phyloP scores from a whole-genome alignment of 2,329 filamentous ascomycete species.

The Cordyceps farinosa region DNA sequence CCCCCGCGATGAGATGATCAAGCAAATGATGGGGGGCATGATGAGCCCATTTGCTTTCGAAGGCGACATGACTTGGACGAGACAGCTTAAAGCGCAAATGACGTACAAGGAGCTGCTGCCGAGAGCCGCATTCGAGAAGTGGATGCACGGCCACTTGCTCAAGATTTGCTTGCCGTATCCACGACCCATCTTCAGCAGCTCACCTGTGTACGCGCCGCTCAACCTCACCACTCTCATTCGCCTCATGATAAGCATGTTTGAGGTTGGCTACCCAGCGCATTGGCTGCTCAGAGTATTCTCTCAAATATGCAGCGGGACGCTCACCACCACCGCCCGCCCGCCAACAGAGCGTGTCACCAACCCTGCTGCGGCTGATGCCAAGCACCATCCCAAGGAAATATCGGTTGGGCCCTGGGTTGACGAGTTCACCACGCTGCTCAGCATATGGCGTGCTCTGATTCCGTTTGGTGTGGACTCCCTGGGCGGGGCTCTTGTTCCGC shows the following conservation, averaged over 20 bases:
- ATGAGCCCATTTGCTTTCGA: constrained; percentile 9
- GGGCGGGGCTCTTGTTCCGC: constrained; percentile 1
- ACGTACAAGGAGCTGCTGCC: constrained; percentile 18
- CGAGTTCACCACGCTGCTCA: constrained; percentile 24
- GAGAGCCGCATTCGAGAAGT: constrained; percentile 24
- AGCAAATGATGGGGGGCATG: background rate
- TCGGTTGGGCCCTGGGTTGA: constrained; percentile 21
- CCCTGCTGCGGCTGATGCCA: constrained; percentile 11
- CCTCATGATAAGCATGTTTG: constrained; percentile 22
- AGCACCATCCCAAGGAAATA: constrained; percentile 9
- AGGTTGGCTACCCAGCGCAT: constrained; percentile 27
- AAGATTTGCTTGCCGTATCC: constrained; percentile 27
- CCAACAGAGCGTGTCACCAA: constrained; percentile 20
- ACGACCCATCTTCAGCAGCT: constrained; percentile 18
- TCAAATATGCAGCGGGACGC: constrained; percentile 20
- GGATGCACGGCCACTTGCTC: constrained; percentile 24
- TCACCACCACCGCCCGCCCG: constrained; percentile 24
- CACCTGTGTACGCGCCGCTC: constrained; percentile 25
- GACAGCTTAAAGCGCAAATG: background rate
- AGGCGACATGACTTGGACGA: constrained; percentile 23
- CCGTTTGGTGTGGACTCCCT: constrained; percentile 22
- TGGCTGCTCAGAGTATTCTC: constrained; percentile 25
- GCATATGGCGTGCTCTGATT: constrained; percentile 23
- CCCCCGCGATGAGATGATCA: background rate
- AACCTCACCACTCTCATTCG: constrained; percentile 25